Conservation (phyloP, 805 yeast genomes). For the Yamadazyma paraphyllophila region DNA sequence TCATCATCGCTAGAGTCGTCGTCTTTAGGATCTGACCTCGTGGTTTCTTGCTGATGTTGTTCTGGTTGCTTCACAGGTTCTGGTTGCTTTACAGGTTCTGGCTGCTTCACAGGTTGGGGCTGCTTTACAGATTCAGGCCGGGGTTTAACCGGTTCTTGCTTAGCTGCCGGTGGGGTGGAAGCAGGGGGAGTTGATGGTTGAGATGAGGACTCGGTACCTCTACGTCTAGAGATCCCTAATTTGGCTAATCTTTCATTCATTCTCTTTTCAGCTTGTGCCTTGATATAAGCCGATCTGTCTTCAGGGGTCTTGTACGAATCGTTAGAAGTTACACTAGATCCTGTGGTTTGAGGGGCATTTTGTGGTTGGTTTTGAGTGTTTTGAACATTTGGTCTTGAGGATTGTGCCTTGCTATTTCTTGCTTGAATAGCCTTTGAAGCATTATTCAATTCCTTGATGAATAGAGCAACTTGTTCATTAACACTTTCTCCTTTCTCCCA, state of each 20-base stretch:
- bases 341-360: conserved; percentile 12
- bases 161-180: neutral
- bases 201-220: conserved; percentile 11
- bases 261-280: conserved; percentile 70
- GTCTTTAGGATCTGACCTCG: conserved; percentile 1
- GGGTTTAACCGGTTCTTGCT: neutral
- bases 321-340: conserved; percentile 9
- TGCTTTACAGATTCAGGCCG: neutral
- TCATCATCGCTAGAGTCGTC: conserved; percentile 25
- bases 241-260: conserved; percentile 86
- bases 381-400: neutral
- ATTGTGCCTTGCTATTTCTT: conserved; percentile 7
- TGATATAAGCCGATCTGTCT: conserved; percentile 75
- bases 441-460: conserved; percentile 51
- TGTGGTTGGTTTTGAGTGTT: conserved; percentile 4
- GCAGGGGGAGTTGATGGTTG: neutral
- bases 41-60: conserved; percentile 5
- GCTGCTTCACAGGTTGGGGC: neutral
- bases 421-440: conserved; percentile 14
- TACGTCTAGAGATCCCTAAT: conserved; percentile 60
- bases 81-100: conserved; percentile 3
- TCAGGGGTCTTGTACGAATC: conserved; percentile 47
- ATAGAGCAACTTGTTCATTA: conserved; percentile 55
- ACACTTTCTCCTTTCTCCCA: conserved; percentile 86
- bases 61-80: conserved; percentile 12